Conservation (phyloP, 768 basidiomycete genomes). For the Tylopilus sp. region DNA sequence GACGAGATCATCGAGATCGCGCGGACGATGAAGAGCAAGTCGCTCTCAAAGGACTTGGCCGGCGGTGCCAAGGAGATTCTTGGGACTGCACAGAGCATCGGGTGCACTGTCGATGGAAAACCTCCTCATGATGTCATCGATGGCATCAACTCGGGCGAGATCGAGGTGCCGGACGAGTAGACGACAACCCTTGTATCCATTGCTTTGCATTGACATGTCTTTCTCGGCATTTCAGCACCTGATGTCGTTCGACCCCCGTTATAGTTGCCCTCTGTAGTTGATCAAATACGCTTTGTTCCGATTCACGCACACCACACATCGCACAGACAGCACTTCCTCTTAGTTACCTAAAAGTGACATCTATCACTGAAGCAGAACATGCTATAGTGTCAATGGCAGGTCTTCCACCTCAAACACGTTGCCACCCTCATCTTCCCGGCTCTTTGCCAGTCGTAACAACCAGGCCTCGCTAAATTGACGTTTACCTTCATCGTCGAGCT, state of each 20-base stretch:
- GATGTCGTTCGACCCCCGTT: neutral
- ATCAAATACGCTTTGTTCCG: no score
- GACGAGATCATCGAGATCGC: constrained; percentile 96
- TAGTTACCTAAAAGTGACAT: no score
- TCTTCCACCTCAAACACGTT: constrained; percentile 11
- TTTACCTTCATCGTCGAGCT: constrained; percentile 27
- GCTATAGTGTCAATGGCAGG: constrained; percentile 14
- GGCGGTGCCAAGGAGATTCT: constrained; percentile 96
- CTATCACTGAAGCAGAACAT: no score
- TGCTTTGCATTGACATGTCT: constrained; percentile 8
- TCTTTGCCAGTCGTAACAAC: constrained; percentile 21
- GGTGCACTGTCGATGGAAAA: constrained; percentile 93
- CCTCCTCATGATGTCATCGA: constrained; percentile 94
- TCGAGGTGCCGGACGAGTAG: constrained; percentile 86
- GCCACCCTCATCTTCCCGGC: constrained; percentile 10
- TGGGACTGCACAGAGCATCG: constrained; percentile 94
- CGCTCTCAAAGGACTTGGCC: constrained; percentile 86
- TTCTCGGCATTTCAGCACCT: constrained; percentile 11
- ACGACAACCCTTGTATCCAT: constrained; percentile 22
- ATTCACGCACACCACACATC: no score
- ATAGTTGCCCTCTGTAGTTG: no score
- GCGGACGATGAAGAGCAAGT: constrained; percentile 93
- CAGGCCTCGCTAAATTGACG: constrained; percentile 36
- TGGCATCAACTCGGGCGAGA: constrained; percentile 76
- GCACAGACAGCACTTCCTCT: no score